Evolutionary conservation across 108 stramenopile genomes (phyloP), one percentile per base, ranked within the genome.

Genomic region (Nannochloropsis granulata): DNA sequence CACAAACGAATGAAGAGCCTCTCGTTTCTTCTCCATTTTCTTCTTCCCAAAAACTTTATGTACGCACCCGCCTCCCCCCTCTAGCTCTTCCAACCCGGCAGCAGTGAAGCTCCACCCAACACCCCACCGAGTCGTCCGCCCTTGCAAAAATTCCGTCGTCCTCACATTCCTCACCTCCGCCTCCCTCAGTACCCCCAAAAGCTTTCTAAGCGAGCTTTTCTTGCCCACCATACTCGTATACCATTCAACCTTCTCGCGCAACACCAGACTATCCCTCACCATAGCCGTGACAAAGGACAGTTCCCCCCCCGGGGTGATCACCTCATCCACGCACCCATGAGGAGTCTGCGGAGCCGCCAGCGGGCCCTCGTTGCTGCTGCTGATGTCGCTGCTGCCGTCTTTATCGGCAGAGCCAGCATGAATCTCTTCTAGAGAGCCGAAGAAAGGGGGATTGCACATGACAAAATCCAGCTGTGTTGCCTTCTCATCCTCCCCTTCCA

Each of bases 381-480:
- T 1, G n/a, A 71, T 71, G 16, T n/a, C n/a, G 21, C n/a, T 11
- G 9, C 56, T 71, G 21, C 56, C 56, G n/a, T n/a, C n/a, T 71
- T 71, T 71, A 71, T n/a, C 7, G 21, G 56, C 16, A 71, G 2
- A 71, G n/a, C 56, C 56, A 16, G 56, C 16, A 71, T 83, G 82
- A 13, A 93, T 92, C 85, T 92, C 91, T n/a, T 88, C 90, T 24
- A 78, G 45, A 0, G 88, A 86, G 80, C 92, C 92, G 83, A 94
- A 96, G 90, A 97, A 97, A 19, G 96, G 96, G 79, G 96, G 96
- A 88, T 97, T 97, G 23, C 95, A 95, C 93, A 97, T 93, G 91
- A 92, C 91, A 90, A 96, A 93, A 79, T 95, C 94, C 82, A 94
- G 83, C 34, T 34, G 34, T 34, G 34, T 34, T 34, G 34, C 34